Evolutionary conservation across 1,139 yeast genomes (phyloP), one percentile per base, ranked within the genome.

Genomic region (Pichiaceae sp.): DNA sequence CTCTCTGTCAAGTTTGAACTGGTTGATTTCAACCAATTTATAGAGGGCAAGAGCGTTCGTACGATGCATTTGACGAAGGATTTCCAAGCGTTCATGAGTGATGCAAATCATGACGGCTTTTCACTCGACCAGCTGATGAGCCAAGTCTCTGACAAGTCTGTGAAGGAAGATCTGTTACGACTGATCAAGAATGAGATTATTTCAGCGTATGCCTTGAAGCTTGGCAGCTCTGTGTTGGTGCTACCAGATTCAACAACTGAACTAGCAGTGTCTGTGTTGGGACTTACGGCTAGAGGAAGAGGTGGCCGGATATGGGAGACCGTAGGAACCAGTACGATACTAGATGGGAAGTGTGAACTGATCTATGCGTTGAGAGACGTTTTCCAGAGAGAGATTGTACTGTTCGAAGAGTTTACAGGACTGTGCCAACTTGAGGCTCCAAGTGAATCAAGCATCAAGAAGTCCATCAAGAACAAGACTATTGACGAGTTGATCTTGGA

Each of bases 231-330:
- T 4, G 72, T 83, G 4, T 63, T 87, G 1, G 43, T 86, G 3
- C 78, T 75, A 60, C 86, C 93, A 1, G 84, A 82, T 52, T 76
- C 85, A 16, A 84, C 85, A 89, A 83, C 95, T 1, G 69, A 79
- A 37, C 55, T 89, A 14, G 95, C 97, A 1, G 86, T 82, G 48
- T 78, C 78, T 41, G 76, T 85, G 18, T 66, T 91, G 24, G 71
- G 95, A 0, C 62, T 82, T 40, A 80, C 95, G 0, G 89, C 89
- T n/a, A 84, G 82, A 50, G 98, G 98, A 7, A 70, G 96, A 43
- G 97, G 97, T 0, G 67, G 81, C 2, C 70, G 69, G 24, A 70
- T 89, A 8, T 72, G 84, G 31, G 54, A 60, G 12, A 58, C 65
- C 12, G 56, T 81, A 30, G 62, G 75, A n/a, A 75, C 75, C 47